Base-by-base conservation (phyloP, 345 rosid genomes). In the Syzygium oleosum region DNA sequence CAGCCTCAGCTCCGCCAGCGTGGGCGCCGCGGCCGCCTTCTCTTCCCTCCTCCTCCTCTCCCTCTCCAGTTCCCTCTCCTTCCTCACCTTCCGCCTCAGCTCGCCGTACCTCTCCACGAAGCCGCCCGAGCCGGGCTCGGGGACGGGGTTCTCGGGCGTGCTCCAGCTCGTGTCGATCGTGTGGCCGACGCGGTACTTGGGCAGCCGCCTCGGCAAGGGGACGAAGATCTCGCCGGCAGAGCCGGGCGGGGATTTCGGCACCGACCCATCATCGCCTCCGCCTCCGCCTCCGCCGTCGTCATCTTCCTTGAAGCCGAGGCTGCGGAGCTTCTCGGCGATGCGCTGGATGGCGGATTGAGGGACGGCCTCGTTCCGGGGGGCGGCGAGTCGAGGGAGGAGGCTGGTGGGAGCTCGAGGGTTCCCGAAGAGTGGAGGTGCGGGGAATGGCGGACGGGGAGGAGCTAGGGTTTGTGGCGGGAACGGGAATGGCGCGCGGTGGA, bases 111-210 rank as follows among this genome's bases (percentile, higher is more conserved):
- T 91, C 43, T 88, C 91, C 10, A 97, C 92, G 38, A 94, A 93
- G 61, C 92, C 90, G 38, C 97, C 97, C 7, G 98, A 92, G 41
- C 98, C 98, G 27, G 98, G 98, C 4, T 85, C 90, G 14, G 98
- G 97, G 12, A 96, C 96, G 3, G 99, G 99, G 80, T 93, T 95
- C 90, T 95, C 94, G 9, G 99, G 99, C 46, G 97, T 92, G 92
- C 96, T 95, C 99, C 99, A 97, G 96, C 98, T 97, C 51, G 96
- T 86, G 90, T 97, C 99, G 31, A 97, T 88, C n/a, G 98, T 96
- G 89, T 97, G 98, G 6, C 99, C 99, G 86, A 97, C 97, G 59
- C 99, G 93, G 89, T 91, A 83, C 89, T 93, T 93, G 52, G 99
- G 94, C 63, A 97, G 88, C 85, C 91, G 93, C 22, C 87, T 49